Evolutionary conservation across 208 protist genomes (phyloP).

Genomic region (Phytomonas sp.): DNA sequence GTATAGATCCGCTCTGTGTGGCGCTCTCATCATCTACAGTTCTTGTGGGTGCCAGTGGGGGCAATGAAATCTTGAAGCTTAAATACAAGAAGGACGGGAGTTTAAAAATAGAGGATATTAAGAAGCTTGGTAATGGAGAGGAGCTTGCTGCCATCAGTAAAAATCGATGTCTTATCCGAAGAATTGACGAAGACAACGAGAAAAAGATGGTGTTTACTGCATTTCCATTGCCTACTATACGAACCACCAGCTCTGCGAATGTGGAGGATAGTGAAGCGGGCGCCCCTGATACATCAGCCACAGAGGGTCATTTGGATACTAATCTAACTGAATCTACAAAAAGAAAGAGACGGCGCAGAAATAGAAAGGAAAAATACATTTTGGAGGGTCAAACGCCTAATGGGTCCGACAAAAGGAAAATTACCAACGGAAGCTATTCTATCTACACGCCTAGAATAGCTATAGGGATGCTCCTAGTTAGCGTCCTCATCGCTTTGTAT

Average conservation of each 20-base stretch:
- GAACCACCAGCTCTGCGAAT: background rate
- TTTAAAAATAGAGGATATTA: conserved; percentile 1
- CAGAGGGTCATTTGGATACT: background rate
- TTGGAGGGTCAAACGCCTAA: background rate
- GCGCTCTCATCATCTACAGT: conserved; percentile 28
- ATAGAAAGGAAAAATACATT: background rate
- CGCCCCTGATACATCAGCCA: too few relatives aligned
- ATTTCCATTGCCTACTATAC: background rate
- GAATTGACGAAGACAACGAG: background rate
- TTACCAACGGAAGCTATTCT: background rate
- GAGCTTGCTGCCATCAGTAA: conserved; percentile 2
- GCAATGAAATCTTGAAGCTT: conserved; percentile 16
- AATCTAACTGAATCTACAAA: background rate
- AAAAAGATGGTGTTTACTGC: background rate
- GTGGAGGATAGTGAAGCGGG: background rate
- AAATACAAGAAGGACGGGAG: conserved; percentile 26
- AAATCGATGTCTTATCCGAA: conserved; percentile 11
- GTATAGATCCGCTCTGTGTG: background rate
- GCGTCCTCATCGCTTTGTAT: background rate
- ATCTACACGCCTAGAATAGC: background rate
- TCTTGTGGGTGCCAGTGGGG: conserved; percentile 16
- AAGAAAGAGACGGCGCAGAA: background rate
- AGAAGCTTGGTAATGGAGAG: background rate
- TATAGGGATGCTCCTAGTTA: background rate
- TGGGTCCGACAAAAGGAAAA: background rate